Percentiles rank a stretch among this genome's conserved stretches.
Evolutionary conservation across 2,329 filamentous ascomycete genomes (phyloP).

Genomic region (Cercospora citrullina): DNA sequence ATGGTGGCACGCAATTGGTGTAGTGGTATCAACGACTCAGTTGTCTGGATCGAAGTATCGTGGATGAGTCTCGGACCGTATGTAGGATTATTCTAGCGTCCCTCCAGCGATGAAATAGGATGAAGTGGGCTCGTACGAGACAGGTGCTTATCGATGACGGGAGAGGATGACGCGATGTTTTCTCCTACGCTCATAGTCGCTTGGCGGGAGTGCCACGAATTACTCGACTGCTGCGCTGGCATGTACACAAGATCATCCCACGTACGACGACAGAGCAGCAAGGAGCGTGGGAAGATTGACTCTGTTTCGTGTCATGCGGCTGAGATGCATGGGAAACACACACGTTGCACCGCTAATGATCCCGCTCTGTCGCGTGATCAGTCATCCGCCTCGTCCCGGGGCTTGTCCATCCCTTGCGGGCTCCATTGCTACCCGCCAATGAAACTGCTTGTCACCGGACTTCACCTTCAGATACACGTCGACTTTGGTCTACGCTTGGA

Average conservation of each 20-base stretch:
- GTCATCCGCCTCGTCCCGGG: slow-evolving; percentile 1
- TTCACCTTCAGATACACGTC: neutral
- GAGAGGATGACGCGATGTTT: slow-evolving; percentile 9
- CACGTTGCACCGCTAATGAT: neutral
- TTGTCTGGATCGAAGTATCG: neutral
- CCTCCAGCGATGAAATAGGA: neutral
- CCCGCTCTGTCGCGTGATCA: neutral
- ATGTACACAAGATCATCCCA: neutral
- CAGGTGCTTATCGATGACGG: slow-evolving; percentile 8
- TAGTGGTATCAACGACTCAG: neutral
- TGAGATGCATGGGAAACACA: slow-evolving; percentile 4
- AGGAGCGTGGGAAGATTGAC: neutral
- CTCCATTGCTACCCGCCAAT: slow-evolving; percentile 4
- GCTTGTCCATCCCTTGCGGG: neutral
- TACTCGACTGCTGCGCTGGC: neutral
- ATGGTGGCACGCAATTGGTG: neutral
- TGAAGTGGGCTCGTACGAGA: neutral
- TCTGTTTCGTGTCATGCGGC: slow-evolving; percentile 3
- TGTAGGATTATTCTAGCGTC: neutral
- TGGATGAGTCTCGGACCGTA: slow-evolving; percentile 7
- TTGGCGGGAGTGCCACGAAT: neutral
- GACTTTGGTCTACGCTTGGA: neutral
- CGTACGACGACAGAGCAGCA: neutral
- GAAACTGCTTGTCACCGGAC: neutral
- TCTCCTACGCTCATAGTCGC: neutral